These are phyloP conservation scores for Fistulinella cinereoalba DNA, from an alignment of 1,284 basidiomycete species.

Conservation along the genomic window DNA sequence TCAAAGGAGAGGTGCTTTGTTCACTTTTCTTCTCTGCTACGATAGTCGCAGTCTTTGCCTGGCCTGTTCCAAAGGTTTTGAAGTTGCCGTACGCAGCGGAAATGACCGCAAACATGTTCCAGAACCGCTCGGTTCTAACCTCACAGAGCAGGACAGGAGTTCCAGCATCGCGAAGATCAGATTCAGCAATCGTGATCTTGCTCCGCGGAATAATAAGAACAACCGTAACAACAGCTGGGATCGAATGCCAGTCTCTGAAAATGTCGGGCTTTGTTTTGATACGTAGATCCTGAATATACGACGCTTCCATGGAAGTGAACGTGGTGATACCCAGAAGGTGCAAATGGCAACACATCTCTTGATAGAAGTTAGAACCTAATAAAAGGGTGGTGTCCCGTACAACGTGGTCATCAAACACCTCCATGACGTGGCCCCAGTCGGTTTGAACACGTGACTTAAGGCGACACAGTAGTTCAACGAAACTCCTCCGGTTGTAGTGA, in stretches of 20 bases:
- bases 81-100: slow-evolving; percentile 38
- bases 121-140: slow-evolving; percentile 17
- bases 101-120: slow-evolving; percentile 38
- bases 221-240: slow-evolving; percentile 24
- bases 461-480: slow-evolving; percentile 42
- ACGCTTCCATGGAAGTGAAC: slow-evolving; percentile 19
- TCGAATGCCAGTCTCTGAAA: slow-evolving; percentile 20
- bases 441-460: slow-evolving; percentile 35
- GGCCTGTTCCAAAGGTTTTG: slow-evolving; percentile 14
- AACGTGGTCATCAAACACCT: slow-evolving; percentile 28
- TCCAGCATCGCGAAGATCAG: slow-evolving; percentile 20
- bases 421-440: slow-evolving; percentile 37
- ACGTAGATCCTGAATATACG: slow-evolving; percentile 12
- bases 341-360: slow-evolving; percentile 43
- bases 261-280: slow-evolving; percentile 4
- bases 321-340: slow-evolving; percentile 32
- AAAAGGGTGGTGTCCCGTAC: slow-evolving; percentile 32
- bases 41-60: slow-evolving; percentile 25
- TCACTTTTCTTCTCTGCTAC: slow-evolving; percentile 36
- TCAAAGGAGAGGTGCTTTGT: slow-evolving; percentile 34
- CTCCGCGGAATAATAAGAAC: slow-evolving; percentile 25
- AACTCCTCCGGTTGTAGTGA: slow-evolving; percentile 46
- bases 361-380: slow-evolving; percentile 36
- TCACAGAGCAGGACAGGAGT: slow-evolving; percentile 41
- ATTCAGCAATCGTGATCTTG: slow-evolving; percentile 15